A percentile compares a stretch with the other conserved stretches of the same genome.
Conservation (phyloP, 495 filamentous ascomycete species). For the Pseudotulostoma volvatum region DNA sequence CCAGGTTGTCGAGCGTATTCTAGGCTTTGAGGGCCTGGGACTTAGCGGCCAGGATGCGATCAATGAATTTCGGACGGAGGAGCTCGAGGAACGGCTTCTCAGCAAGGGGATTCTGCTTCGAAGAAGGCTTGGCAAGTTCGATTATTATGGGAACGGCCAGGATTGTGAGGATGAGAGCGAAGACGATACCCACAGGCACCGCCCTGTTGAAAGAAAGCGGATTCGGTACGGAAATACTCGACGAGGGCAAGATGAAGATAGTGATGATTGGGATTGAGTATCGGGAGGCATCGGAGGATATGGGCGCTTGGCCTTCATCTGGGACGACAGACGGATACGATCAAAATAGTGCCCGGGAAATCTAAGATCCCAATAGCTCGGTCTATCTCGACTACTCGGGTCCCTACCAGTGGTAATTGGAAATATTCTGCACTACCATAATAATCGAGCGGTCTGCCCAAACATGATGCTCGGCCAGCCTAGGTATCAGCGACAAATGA, state of each 20-base stretch:
- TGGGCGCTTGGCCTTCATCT: no score
- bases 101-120: slow-evolving; percentile 40
- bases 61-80: slow-evolving; percentile 44
- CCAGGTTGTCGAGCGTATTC: slow-evolving; percentile 45
- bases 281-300: no score
- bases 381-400: no score
- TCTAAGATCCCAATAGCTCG: no score
- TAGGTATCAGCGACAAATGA: no score
- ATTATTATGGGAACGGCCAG: slow-evolving; percentile 14
- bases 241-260: slow-evolving; percentile 18
- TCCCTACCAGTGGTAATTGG: no score
- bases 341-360: no score
- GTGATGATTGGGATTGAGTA: slow-evolving; percentile 52
- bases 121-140: slow-evolving; percentile 30
- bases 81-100: slow-evolving; percentile 49
- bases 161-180: slow-evolving; percentile 13
- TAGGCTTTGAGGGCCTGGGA: slow-evolving; percentile 61
- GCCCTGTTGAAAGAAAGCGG: slow-evolving; percentile 18
- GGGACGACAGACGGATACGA: no score
- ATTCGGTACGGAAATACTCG: slow-evolving; percentile 29
- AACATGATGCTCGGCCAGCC: no score
- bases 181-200: slow-evolving; percentile 12
- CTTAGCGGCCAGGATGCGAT: slow-evolving; percentile 31
- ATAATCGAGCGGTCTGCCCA: no score
- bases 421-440: no score